phyloP scores from a whole-genome alignment of 2,329 filamentous ascomycete species.

The Trichoderma guizhouense region DNA sequence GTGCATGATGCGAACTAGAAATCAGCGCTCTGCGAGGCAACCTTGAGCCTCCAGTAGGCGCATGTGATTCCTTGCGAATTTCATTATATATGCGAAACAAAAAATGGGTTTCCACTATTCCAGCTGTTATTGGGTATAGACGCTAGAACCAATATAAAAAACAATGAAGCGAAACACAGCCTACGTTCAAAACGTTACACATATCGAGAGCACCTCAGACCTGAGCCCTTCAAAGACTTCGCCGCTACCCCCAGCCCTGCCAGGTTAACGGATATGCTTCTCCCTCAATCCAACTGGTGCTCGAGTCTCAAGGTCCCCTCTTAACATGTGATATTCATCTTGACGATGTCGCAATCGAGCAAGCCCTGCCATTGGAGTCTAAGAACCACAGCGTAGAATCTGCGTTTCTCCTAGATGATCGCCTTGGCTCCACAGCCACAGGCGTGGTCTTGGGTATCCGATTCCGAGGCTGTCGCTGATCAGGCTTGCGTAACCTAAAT shows the following conservation, averaged over 20 bases:
- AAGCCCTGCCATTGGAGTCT: not conserved
- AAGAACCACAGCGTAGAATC: not conserved
- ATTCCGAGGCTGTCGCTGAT: not conserved
- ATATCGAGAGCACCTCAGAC: not conserved
- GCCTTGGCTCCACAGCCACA: not conserved
- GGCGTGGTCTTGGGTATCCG: not conserved
- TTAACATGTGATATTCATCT: not conserved
- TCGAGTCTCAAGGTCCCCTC: not conserved
- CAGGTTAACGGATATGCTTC: not conserved
- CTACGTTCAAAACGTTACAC: not conserved
- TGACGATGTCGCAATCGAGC: not conserved
- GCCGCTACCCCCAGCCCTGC: not conserved
- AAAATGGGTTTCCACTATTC: not conserved
- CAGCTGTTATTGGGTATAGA: not conserved
- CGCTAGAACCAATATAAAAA: not conserved
- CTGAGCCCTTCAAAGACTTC: not conserved
- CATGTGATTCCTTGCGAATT: not conserved
- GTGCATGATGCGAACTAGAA: not conserved
- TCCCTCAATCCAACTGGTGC: not conserved
- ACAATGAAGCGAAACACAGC: not conserved
- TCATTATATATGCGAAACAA: not conserved
- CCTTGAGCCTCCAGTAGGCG: not conserved
- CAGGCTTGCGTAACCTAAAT: not conserved
- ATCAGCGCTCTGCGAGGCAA: not conserved
- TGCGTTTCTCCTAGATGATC: not conserved